These are phyloP conservation scores for Cladophialophora psammophila DNA, from an alignment of 2,329 filamentous ascomycete species.

Conservation along the genomic window DNA sequence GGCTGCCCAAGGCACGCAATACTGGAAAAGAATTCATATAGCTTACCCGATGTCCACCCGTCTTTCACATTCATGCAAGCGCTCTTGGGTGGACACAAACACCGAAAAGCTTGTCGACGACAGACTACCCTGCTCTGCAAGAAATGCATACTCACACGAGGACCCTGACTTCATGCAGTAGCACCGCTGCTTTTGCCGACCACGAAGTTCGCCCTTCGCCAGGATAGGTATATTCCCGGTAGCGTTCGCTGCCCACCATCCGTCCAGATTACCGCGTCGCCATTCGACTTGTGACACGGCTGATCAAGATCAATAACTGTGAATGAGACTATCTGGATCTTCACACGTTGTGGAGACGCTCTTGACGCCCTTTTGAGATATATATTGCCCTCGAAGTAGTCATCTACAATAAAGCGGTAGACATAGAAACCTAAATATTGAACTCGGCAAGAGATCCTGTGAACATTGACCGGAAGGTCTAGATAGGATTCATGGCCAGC, in stretches of 20 bases:
- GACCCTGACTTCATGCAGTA: constrained; percentile 1
- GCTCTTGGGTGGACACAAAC: not conserved
- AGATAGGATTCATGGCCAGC: no score
- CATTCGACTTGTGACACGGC: constrained; percentile 11
- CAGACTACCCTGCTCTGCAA: not conserved
- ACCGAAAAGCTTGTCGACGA: not conserved
- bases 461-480: no score
- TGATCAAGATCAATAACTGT: constrained; percentile 2
- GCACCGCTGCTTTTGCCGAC: not conserved
- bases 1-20: not conserved
- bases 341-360: not conserved
- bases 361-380: not conserved
- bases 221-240: constrained; percentile 2
- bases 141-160: constrained; percentile 10
- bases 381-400: not conserved
- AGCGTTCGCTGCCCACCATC: constrained; percentile 4
- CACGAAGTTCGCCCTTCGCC: not conserved
- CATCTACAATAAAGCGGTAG: not conserved
- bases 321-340: not conserved
- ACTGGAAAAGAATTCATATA: not conserved
- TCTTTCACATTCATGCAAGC: not conserved
- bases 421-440: not conserved
- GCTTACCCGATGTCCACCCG: not conserved
- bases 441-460: no score
- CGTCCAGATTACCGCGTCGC: constrained; percentile 9